Evolutionary conservation across 2,329 filamentous ascomycete species (phyloP), one percentile per base, ranked within the genome.

Genomic region (Fusarium acutatum): DNA sequence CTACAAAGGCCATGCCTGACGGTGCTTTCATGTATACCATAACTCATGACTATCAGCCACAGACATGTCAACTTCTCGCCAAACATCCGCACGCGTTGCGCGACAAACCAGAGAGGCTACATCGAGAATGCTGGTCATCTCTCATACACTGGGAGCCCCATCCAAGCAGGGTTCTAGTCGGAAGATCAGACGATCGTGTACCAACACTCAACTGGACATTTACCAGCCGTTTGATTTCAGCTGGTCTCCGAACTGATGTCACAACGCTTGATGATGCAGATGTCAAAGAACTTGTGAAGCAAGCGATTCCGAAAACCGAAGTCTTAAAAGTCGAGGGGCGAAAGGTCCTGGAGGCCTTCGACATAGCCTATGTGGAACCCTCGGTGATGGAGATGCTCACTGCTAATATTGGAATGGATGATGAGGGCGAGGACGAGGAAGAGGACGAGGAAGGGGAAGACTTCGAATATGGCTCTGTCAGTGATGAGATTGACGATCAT

Each of bases 1-100:
- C 65, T 3, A 78, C 77, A 17, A 58, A 54, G 30, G 59, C 74
- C 8, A 78, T 78, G 77, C 77, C 77, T 34, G 72, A 78, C 24
- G 77, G 77, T 12, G 77, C 77, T 40, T 75, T 78, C 47, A 78
- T 78, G 69, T 78, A 75, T 64, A 72, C 72, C 17, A 75, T 78
- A 64, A 75, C 69, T 30, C 74, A 77, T 58, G 64, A 70, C 6
- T 78, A 78, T 46, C 77, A 78, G 22, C 69, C 72, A n/a, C 77
- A 78, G 50, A 64, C 75, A 20, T 60, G 78, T 11, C 77, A 78
- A 38, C 78, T 78, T 52, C 62, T 78, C 30, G 63, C 69, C 13
- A 77, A 75, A 58, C 71, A 78, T 56, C 76, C 75, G 14, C n/a
- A 75, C 26, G 67, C 70, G 34, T 47, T 78, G 37, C 56, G 59